Percentiles rank a stretch among this genome's conserved stretches.
phyloP scores from a whole-genome alignment of 768 basidiomycete genomes.

The Suillus occidentalis region DNA sequence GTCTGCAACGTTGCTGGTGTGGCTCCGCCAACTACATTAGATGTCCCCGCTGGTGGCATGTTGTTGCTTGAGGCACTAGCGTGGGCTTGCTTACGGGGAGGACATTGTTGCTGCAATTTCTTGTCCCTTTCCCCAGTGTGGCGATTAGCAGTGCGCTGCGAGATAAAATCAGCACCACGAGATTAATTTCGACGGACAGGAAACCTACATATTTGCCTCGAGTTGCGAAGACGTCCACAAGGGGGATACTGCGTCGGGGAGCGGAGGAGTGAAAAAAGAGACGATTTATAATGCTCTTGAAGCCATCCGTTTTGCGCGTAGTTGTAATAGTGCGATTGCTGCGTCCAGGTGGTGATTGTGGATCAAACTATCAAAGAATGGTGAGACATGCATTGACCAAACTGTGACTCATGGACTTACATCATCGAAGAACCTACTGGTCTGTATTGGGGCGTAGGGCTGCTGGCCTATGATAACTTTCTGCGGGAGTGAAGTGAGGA shows the following conservation, averaged over 20 bases:
- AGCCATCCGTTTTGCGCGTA: too few species aligned
- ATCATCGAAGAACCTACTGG: too few species aligned
- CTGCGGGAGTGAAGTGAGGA: too few species aligned
- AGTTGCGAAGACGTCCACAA: neutral
- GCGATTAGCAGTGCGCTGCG: neutral
- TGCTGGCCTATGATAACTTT: too few species aligned
- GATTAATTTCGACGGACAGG: neutral
- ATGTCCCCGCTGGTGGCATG: neutral
- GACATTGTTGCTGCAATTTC: neutral
- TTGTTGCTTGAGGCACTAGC: neutral
- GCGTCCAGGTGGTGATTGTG: neutral
- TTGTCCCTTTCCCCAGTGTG: neutral
- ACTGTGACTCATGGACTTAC: too few species aligned
- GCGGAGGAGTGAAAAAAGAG: neutral
- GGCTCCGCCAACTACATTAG: neutral
- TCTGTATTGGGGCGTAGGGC: too few species aligned
- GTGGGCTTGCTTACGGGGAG: neutral
- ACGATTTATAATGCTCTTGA: neutral
- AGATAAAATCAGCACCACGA: neutral
- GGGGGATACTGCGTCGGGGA: neutral
- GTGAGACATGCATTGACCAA: too few species aligned
- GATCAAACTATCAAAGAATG: neutral
- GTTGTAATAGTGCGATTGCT: too few species aligned
- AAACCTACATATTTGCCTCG: neutral
- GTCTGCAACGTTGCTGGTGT: neutral